These are phyloP conservation scores for Microcyclosporella mali DNA, from an alignment of 2,329 filamentous ascomycete genomes.

Conservation along the genomic window DNA sequence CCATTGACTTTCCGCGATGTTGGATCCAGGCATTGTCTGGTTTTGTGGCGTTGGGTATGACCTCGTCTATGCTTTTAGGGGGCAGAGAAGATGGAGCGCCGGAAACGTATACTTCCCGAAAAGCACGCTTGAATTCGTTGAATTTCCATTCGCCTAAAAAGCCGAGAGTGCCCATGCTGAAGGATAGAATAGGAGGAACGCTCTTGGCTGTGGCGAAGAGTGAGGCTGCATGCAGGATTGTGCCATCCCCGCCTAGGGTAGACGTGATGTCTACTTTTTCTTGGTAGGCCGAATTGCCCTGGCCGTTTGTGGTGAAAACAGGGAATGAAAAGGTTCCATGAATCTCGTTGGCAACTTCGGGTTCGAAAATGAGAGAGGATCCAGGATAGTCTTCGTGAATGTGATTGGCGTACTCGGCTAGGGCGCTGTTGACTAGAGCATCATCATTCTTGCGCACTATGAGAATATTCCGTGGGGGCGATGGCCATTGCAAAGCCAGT, in stretches of 20 bases:
- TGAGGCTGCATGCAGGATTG: conserved; percentile 77
- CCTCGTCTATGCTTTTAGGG: conserved; percentile 18
- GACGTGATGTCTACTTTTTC: conserved; percentile 81
- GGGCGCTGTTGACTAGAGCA: conserved; percentile 48
- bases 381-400: conserved; percentile 72
- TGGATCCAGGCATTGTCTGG: conserved; percentile 57
- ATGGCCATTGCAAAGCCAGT: conserved; percentile 61
- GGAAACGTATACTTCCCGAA: conserved; percentile 87
- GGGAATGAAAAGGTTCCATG: conserved; percentile 67
- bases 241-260: conserved; percentile 89
- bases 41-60: conserved; percentile 10
- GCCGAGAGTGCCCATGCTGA: conserved; percentile 93
- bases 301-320: conserved; percentile 49
- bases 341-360: conserved; percentile 63
- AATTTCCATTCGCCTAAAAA: conserved; percentile 98
- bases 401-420: conserved; percentile 59
- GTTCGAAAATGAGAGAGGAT: conserved; percentile 78
- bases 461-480: conserved; percentile 61
- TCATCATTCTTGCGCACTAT: conserved; percentile 62
- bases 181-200: conserved; percentile 86
- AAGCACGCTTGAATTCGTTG: conserved; percentile 82
- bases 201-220: conserved; percentile 74
- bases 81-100: conserved; percentile 41
- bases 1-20: conserved; percentile 74
- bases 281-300: conserved; percentile 53